Conservation (phyloP, 129 eudicot genomes). For the Arctium lappa region DNA sequence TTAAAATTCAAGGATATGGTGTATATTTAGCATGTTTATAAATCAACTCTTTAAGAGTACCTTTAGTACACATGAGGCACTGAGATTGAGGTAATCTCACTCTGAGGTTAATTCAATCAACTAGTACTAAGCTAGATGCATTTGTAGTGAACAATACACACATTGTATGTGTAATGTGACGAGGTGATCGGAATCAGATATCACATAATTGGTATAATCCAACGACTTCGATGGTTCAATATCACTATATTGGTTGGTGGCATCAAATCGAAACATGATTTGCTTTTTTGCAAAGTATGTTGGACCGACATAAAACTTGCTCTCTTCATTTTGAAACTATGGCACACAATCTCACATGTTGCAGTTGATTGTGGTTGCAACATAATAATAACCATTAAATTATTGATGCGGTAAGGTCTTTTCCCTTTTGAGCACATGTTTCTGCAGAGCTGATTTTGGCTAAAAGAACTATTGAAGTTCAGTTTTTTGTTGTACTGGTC, state of each 20-base stretch:
- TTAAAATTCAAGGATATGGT: background rate
- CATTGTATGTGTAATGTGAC: constrained; percentile 1
- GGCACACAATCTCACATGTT: background rate
- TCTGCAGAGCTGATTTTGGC: background rate
- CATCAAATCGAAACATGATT: background rate
- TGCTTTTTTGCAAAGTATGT: background rate
- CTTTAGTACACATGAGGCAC: background rate
- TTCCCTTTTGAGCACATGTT: background rate
- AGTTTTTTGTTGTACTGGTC: background rate
- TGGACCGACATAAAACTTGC: background rate
- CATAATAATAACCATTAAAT: background rate
- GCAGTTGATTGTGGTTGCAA: constrained; percentile 4
- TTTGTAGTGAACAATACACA: background rate
- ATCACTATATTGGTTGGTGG: background rate
- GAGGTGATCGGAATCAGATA: background rate
- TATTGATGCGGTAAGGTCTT: background rate
- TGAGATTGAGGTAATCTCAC: background rate
- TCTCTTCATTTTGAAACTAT: background rate
- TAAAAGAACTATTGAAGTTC: background rate
- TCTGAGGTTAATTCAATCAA: background rate
- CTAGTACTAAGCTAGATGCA: background rate
- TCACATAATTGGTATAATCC: background rate
- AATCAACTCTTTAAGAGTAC: background rate
- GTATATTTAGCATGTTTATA: background rate
- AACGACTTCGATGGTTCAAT: background rate